Evolutionary conservation across 202 grass and related monocot genomes (phyloP).

Genomic region (Schoenoplectus tabernaemontani): DNA sequence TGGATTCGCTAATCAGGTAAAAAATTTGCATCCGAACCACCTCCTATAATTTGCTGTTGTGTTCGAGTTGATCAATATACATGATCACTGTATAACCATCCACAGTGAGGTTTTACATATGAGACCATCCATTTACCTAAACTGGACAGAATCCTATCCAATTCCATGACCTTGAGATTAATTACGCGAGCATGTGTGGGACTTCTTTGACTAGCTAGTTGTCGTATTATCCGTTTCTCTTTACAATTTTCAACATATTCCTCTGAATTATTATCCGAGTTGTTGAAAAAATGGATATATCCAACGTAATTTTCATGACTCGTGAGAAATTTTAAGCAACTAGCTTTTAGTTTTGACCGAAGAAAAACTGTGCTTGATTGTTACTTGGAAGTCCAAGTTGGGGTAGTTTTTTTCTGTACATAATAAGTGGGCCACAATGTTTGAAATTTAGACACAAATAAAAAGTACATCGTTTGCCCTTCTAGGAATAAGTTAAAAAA

Average conservation of each 20-base stretch:
- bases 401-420: too few relatives aligned
- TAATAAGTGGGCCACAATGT: too few relatives aligned
- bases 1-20: conserved; percentile 78
- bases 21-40: too few relatives aligned
- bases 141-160: neutral
- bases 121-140: neutral
- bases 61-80: neutral
- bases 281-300: neutral
- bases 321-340: neutral
- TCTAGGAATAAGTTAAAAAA: too few relatives aligned
- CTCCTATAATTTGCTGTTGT: neutral
- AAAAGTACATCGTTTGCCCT: too few relatives aligned
- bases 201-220: conserved; percentile 1
- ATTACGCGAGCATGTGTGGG: neutral
- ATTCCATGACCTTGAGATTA: neutral
- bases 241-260: neutral
- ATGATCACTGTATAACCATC: neutral
- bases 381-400: neutral
- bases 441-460: too few relatives aligned
- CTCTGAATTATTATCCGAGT: neutral
- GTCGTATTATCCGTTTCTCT: conserved; percentile 4
- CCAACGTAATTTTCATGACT: neutral
- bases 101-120: neutral
- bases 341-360: neutral
- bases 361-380: neutral